Conservation (phyloP, 2,329 filamentous ascomycete genomes). For the Colletotrichum gloeosporioides region DNA sequence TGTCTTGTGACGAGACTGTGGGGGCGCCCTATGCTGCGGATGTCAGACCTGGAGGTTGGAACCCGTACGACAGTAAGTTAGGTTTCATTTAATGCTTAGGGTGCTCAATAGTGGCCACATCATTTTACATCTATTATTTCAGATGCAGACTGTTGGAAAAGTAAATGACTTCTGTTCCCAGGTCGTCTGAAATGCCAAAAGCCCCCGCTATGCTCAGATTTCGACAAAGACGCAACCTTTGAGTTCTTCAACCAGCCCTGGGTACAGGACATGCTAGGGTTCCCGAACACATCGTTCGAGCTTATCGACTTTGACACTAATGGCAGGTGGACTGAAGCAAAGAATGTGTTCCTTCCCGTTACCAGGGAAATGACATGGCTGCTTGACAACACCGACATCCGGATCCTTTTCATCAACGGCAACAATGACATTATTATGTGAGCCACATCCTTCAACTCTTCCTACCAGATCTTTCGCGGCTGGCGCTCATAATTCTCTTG, state of each 20-base stretch:
- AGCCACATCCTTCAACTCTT: background rate
- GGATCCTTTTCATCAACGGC: background rate
- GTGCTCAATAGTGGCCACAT: background rate
- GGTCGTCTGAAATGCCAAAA: background rate
- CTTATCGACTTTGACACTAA: background rate
- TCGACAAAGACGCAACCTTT: background rate
- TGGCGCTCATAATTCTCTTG: background rate
- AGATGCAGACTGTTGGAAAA: accelerated
- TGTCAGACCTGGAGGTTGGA: background rate
- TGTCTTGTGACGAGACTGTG: background rate
- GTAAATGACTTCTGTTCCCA: accelerated
- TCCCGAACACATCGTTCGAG: background rate
- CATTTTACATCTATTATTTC: accelerated
- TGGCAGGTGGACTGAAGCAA: background rate
- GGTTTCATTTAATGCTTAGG: accelerated
- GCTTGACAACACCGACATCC: background rate
- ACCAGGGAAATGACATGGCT: background rate
- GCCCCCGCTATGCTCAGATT: background rate
- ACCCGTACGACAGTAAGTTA: background rate
- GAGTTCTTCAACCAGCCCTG: background rate
- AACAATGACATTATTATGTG: background rate
- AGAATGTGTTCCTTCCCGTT: background rate
- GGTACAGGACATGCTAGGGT: background rate
- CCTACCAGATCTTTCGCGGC: background rate
- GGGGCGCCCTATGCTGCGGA: background rate